Percentiles rank a stretch among this genome's conserved stretches.
Conservation (phyloP, 805 yeast genomes). For the Suhomyces xylopsoci region DNA sequence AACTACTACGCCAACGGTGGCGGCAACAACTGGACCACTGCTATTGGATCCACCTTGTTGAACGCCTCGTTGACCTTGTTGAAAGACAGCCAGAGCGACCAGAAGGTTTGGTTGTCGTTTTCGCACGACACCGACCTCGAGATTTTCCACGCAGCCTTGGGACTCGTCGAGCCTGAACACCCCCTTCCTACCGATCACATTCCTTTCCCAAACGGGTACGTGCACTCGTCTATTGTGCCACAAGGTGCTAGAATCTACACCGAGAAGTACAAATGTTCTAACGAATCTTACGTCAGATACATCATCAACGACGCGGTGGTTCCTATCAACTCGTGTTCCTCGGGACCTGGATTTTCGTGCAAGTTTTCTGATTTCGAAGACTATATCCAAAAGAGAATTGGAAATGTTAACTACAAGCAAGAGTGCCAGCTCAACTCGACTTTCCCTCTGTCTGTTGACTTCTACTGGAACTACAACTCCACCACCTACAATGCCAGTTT, state of each 20-base stretch:
- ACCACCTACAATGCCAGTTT: constrained; percentile 18
- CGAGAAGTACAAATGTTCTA: constrained; percentile 33
- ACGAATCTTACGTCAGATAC: constrained; percentile 34
- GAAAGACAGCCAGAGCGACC: constrained; percentile 38
- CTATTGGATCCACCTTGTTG: constrained; percentile 57
- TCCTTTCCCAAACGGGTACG: constrained; percentile 47
- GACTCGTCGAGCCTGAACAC: constrained; percentile 44
- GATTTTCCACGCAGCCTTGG: constrained; percentile 62
- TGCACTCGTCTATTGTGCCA: constrained; percentile 36
- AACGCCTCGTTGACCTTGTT: constrained; percentile 50
- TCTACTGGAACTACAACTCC: constrained; percentile 40
- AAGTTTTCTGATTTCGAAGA: constrained; percentile 33
- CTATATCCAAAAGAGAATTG: constrained; percentile 27
- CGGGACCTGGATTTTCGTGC: constrained; percentile 45
- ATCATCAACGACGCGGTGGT: constrained; percentile 40
- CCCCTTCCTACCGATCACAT: constrained; percentile 46
- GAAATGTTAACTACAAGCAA: constrained; percentile 21
- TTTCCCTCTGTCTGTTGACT: constrained; percentile 27
- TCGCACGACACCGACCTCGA: constrained; percentile 72
- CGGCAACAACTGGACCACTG: constrained; percentile 55
- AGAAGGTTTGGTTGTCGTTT: constrained; percentile 64
- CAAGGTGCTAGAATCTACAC: constrained; percentile 40
- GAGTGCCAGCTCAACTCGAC: constrained; percentile 24
- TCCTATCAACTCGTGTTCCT: constrained; percentile 32
- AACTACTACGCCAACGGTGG: constrained; percentile 63